phyloP scores from a whole-genome alignment of 305 asterid genomes.

The Fraxinus angustifolia region DNA sequence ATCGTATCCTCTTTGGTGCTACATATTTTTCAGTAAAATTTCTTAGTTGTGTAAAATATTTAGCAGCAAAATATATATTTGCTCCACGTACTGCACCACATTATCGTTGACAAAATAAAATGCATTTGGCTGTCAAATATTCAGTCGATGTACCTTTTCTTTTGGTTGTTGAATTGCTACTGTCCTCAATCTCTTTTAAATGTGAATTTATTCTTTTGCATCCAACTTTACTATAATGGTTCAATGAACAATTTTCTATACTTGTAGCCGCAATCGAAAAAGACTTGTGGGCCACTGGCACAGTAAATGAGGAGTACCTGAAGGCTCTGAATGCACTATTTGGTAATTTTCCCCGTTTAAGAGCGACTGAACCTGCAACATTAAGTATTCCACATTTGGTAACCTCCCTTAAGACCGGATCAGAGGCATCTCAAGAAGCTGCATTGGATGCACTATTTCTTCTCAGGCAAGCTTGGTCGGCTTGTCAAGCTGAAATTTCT shows the following conservation, averaged over 20 bases:
- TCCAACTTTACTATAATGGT: background rate
- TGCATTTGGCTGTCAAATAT: background rate
- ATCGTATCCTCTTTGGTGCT: background rate
- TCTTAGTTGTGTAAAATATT: background rate
- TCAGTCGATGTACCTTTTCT: background rate
- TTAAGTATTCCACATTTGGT: conserved; percentile 95
- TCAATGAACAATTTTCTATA: conserved; percentile 7
- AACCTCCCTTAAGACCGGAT: conserved; percentile 91
- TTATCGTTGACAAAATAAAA: background rate
- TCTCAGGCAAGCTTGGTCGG: conserved; percentile 99
- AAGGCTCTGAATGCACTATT: conserved; percentile 91
- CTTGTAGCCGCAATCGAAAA: conserved; percentile 78
- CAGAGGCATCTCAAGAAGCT: conserved; percentile 99
- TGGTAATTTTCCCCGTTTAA: conserved; percentile 91
- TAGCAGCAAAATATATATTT: background rate
- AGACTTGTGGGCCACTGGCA: conserved; percentile 92
- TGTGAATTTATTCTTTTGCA: background rate
- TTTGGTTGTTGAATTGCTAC: background rate
- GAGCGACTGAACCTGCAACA: conserved; percentile 99
- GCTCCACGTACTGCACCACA: background rate
- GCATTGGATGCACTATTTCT: conserved; percentile 92
- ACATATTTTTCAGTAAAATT: background rate
- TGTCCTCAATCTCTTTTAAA: background rate
- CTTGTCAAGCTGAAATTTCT: conserved; percentile 97
- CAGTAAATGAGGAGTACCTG: conserved; percentile 85